Evolutionary conservation across 2,329 filamentous ascomycete genomes (phyloP).

Genomic region (Microcyclospora pomicola): DNA sequence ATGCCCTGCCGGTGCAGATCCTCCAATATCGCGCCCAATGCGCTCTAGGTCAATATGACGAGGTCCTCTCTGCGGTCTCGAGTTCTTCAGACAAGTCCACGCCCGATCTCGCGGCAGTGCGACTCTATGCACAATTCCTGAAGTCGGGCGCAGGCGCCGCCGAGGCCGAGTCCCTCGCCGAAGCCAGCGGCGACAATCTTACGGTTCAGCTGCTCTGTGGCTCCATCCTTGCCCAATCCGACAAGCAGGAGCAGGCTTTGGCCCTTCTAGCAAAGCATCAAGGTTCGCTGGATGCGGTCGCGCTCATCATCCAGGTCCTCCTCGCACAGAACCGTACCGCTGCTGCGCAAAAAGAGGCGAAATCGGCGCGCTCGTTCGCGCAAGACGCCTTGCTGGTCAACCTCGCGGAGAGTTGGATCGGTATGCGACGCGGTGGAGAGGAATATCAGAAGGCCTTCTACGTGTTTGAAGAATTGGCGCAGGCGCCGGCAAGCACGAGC

Average conservation of each 20-base stretch:
- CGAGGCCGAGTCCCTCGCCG: conserved; percentile 55
- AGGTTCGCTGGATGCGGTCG: conserved; percentile 64
- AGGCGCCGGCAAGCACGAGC: conserved; percentile 68
- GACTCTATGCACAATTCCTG: conserved; percentile 55
- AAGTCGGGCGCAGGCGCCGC: conserved; percentile 29
- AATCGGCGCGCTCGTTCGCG: conserved; percentile 77
- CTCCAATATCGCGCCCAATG: conserved; percentile 72
- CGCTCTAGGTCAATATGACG: conserved; percentile 62
- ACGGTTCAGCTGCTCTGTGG: conserved; percentile 70
- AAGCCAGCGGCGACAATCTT: conserved; percentile 55
- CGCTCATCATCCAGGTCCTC: conserved; percentile 82
- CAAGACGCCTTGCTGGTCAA: conserved; percentile 92
- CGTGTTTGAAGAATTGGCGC: conserved; percentile 90
- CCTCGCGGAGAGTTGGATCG: conserved; percentile 89
- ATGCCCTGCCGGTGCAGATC: conserved; percentile 61
- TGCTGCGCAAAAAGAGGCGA: conserved; percentile 78
- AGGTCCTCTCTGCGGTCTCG: conserved; percentile 55
- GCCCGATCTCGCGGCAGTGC: conserved; percentile 64
- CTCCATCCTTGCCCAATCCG: conserved; percentile 67
- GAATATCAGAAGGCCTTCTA: conserved; percentile 97
- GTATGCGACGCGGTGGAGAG: conserved; percentile 77
- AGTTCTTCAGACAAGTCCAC: conserved; percentile 42
- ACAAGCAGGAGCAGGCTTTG: conserved; percentile 74
- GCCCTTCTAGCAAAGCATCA: conserved; percentile 69
- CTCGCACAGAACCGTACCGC: conserved; percentile 84